Percentiles rank a stretch among this genome's conserved stretches.
phyloP scores from a whole-genome alignment of 768 basidiomycete genomes.

The Xerocomus brunneocitrinus region DNA sequence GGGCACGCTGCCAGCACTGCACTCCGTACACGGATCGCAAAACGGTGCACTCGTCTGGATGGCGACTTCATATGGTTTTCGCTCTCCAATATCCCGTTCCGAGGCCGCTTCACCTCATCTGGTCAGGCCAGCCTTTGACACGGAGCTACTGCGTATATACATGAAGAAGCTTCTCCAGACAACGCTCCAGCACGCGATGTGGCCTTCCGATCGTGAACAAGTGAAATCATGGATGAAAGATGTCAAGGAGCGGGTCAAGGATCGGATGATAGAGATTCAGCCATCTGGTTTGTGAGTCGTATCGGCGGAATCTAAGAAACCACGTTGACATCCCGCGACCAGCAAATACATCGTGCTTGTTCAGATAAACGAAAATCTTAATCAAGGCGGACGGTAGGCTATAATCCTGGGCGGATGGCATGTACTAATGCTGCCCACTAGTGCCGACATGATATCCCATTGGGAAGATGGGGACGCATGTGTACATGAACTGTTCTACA shows the following conservation, averaged over 20 bases:
- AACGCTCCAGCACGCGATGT: conserved; percentile 58
- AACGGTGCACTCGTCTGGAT: conserved; percentile 8
- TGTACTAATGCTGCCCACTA: conserved; percentile 25
- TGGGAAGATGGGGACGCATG: conserved; percentile 85
- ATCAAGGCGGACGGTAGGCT: conserved; percentile 78
- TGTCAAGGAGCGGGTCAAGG: conserved; percentile 79
- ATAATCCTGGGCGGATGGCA: neutral
- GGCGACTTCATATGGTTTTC: conserved; percentile 39
- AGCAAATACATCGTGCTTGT: conserved; percentile 88
- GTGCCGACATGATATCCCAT: conserved; percentile 79
- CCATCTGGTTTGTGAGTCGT: conserved; percentile 73
- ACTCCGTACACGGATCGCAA: neutral
- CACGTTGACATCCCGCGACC: conserved; percentile 16
- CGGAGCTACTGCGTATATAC: conserved; percentile 68
- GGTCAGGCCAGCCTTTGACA: conserved; percentile 58
- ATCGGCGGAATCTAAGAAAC: neutral
- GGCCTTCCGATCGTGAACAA: conserved; percentile 68
- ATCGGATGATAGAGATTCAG: conserved; percentile 81
- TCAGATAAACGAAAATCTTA: conserved; percentile 79
- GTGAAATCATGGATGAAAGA: conserved; percentile 78
- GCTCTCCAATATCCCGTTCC: conserved; percentile 60
- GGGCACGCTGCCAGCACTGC: neutral
- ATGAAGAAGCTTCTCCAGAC: conserved; percentile 77
- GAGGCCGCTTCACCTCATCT: conserved; percentile 46
- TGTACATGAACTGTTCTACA: conserved; percentile 73